phyloP scores from a whole-genome alignment of 495 filamentous ascomycete genomes.

The Penicillium robsamsonii region DNA sequence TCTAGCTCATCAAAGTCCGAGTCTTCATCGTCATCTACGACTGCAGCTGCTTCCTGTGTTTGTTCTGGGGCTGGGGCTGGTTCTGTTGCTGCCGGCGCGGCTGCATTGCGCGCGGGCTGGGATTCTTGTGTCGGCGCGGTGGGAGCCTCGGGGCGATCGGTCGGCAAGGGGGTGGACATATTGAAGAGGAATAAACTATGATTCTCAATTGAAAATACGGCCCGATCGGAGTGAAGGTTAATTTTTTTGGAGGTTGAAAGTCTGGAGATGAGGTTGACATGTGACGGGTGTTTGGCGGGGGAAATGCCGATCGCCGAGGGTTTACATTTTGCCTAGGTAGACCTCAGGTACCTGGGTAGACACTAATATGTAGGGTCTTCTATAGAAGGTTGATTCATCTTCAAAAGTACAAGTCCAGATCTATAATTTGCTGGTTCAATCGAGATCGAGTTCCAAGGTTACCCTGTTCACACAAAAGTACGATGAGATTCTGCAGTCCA shows the following conservation, averaged over 20 bases:
- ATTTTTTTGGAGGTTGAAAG: neutral
- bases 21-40: constrained; percentile 41
- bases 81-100: neutral
- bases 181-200: neutral
- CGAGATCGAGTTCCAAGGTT: too few relatives aligned
- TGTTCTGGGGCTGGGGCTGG: constrained; percentile 11
- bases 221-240: neutral
- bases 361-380: neutral
- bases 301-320: constrained; percentile 29
- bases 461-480: too few relatives aligned
- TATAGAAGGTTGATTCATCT: too few relatives aligned
- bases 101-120: neutral
- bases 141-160: neutral
- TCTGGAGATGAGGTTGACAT: constrained; percentile 14
- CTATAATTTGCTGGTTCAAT: too few relatives aligned
- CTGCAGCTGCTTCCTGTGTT: constrained; percentile 5
- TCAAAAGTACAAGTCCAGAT: too few relatives aligned
- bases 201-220: neutral
- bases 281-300: constrained; percentile 32
- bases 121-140: neutral
- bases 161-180: neutral
- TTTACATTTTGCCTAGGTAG: neutral
- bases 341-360: too few relatives aligned
- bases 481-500: too few relatives aligned
- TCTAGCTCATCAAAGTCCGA: constrained; percentile 87